Evolutionary conservation across 2,329 filamentous ascomycete species (phyloP).

Genomic region (Neophaeococcomyces aloes): DNA sequence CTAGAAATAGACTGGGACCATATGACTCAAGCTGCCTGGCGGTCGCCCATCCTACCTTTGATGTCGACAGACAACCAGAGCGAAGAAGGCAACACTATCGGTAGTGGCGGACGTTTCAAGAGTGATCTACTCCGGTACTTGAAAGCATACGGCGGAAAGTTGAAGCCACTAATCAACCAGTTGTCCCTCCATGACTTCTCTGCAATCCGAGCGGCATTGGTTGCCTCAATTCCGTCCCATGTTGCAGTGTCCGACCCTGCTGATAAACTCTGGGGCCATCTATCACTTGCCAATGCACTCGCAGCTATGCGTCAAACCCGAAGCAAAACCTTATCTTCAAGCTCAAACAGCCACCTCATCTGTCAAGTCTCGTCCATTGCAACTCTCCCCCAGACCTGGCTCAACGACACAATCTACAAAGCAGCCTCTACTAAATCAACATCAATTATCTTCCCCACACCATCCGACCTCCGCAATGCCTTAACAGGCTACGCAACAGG

Average conservation of each 20-base stretch:
- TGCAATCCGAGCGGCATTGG: slow-evolving; percentile 54
- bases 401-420: slow-evolving; percentile 54
- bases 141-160: slow-evolving; percentile 43
- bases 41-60: slow-evolving; percentile 58
- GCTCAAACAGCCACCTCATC: slow-evolving; percentile 27
- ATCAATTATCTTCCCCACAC: slow-evolving; percentile 66
- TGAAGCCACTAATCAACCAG: slow-evolving; percentile 48
- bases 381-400: slow-evolving; percentile 64
- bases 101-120: slow-evolving; percentile 64
- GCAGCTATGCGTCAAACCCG: slow-evolving; percentile 33
- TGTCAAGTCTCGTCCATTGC: slow-evolving; percentile 61
- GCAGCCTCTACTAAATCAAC: slow-evolving; percentile 19
- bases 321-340: slow-evolving; percentile 8
- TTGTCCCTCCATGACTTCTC: slow-evolving; percentile 60
- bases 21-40: slow-evolving; percentile 77
- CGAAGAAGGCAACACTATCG: slow-evolving; percentile 29
- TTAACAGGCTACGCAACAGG: slow-evolving; percentile 71
- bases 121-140: slow-evolving; percentile 64
- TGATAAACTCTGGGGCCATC: slow-evolving; percentile 65
- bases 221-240: slow-evolving; percentile 68
- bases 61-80: slow-evolving; percentile 12
- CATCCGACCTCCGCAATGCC: slow-evolving; percentile 64
- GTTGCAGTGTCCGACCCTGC: slow-evolving; percentile 40
- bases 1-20: slow-evolving; percentile 79
- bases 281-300: slow-evolving; percentile 53